A percentile compares a stretch with the other conserved stretches of the same genome.
phyloP scores from a whole-genome alignment of 106 monocot species.

The Dendrobium chrysotoxum region DNA sequence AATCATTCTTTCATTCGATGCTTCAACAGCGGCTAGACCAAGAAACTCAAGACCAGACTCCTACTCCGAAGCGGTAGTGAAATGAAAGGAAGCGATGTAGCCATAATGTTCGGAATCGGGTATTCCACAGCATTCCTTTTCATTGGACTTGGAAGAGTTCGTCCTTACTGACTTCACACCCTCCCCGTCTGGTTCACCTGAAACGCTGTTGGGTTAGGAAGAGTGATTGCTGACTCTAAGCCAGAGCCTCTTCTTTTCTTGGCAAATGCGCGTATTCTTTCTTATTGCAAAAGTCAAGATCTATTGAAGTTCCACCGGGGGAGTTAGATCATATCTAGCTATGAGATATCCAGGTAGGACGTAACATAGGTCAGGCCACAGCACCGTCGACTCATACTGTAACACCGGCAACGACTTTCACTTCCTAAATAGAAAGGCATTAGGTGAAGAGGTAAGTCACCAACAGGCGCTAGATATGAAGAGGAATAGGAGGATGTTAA shows the following conservation, averaged over 20 bases:
- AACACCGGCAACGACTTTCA: not conserved
- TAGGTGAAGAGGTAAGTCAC: not conserved
- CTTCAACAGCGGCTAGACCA: not conserved
- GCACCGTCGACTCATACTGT: not conserved
- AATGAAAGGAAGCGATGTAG: not conserved
- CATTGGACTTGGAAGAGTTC: not conserved
- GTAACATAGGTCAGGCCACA: not conserved
- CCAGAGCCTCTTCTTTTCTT: not conserved
- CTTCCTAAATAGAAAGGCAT: not conserved
- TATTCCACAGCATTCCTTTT: not conserved
- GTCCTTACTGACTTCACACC: not conserved
- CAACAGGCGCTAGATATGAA: not conserved
- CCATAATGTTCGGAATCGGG: too few species aligned
- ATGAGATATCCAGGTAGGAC: too few species aligned
- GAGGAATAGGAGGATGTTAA: too few species aligned
- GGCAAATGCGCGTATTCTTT: not conserved
- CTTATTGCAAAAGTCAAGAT: too few species aligned
- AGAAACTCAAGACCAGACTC: not conserved
- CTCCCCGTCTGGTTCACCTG: not conserved
- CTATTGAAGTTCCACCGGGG: too few species aligned
- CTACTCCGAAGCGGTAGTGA: not conserved
- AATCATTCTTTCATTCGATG: not conserved
- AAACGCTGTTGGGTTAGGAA: too few species aligned
- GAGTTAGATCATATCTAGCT: too few species aligned
- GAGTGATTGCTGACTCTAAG: not conserved